phyloP scores from a whole-genome alignment of 2,329 filamentous ascomycete genomes.

The Penicillium sclerotigenum region DNA sequence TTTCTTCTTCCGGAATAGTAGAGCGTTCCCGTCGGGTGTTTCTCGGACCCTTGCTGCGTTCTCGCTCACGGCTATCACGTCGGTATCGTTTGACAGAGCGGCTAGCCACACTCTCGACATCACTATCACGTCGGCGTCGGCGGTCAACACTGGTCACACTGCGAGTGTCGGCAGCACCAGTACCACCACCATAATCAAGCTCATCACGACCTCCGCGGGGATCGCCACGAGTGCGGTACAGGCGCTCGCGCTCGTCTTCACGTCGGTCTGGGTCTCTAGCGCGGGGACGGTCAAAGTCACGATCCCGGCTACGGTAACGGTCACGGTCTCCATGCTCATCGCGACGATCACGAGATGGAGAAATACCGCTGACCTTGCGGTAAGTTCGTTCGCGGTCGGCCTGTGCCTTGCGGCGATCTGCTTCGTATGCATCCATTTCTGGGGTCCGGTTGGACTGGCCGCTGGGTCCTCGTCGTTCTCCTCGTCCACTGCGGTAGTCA shows the following conservation, averaged over 20 bases:
- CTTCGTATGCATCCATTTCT: slow-evolving; percentile 93
- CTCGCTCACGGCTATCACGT: slow-evolving; percentile 41
- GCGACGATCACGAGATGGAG: slow-evolving; percentile 45
- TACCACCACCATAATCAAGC: slow-evolving; percentile 82
- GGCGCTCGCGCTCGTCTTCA: slow-evolving; percentile 84
- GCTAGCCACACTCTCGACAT: slow-evolving; percentile 59
- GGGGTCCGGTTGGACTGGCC: slow-evolving; percentile 75
- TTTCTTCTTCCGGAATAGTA: slow-evolving; percentile 34
- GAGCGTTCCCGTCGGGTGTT: slow-evolving; percentile 52
- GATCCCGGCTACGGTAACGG: slow-evolving; percentile 41
- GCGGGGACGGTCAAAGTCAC: slow-evolving; percentile 39
- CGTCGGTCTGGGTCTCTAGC: slow-evolving; percentile 49
- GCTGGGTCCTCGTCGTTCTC: slow-evolving; percentile 39
- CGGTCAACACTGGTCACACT: slow-evolving; percentile 63
- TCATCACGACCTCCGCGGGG: slow-evolving; percentile 78
- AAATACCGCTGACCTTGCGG: slow-evolving; percentile 69
- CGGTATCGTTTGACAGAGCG: slow-evolving; percentile 60
- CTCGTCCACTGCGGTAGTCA: slow-evolving; percentile 52
- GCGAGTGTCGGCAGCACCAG: slow-evolving; percentile 42
- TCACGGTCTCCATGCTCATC: slow-evolving; percentile 39
- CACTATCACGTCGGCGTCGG: slow-evolving; percentile 75
- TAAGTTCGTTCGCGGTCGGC: slow-evolving; percentile 93
- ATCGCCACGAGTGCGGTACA: slow-evolving; percentile 78
- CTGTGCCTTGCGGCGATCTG: slow-evolving; percentile 87
- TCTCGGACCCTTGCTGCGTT: slow-evolving; percentile 41